These are phyloP conservation scores for Talaromyces rugulosus DNA, from an alignment of 2,329 filamentous ascomycete genomes.

Conservation along the genomic window DNA sequence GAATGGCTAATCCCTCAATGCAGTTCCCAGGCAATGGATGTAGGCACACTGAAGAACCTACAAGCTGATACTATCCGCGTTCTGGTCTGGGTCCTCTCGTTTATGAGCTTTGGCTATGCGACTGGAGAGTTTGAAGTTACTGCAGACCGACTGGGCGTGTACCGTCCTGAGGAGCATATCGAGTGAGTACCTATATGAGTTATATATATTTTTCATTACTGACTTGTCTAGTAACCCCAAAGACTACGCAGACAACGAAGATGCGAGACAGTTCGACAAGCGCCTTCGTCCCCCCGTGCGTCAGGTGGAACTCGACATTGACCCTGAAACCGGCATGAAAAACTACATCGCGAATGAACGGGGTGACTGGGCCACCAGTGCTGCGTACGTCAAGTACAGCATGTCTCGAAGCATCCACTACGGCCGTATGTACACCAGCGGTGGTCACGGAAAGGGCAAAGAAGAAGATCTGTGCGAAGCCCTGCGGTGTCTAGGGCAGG, in stretches of 20 bases:
- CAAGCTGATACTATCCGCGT: conserved; percentile 75
- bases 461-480: conserved; percentile 79
- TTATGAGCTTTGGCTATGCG: conserved; percentile 79
- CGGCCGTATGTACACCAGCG: conserved; percentile 68
- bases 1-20: not conserved
- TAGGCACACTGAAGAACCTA: conserved; percentile 73
- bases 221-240: conserved; percentile 59
- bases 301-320: conserved; percentile 67
- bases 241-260: conserved; percentile 78
- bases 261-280: conserved; percentile 72
- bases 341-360: conserved; percentile 95
- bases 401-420: conserved; percentile 71
- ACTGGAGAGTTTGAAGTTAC: conserved; percentile 83
- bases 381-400: conserved; percentile 76
- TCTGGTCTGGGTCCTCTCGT: conserved; percentile 76
- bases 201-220: conserved; percentile 30
- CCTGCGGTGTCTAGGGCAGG: conserved; percentile 69
- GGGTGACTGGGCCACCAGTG: conserved; percentile 83
- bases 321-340: conserved; percentile 86
- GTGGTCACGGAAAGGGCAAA: conserved; percentile 57
- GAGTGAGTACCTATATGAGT: conserved; percentile 31
- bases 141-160: conserved; percentile 72
- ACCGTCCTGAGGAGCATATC: conserved; percentile 65
- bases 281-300: conserved; percentile 77
- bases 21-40: conserved; percentile 72